phyloP scores from a whole-genome alignment of 805 yeast species.

The Yarrowia deformans region DNA sequence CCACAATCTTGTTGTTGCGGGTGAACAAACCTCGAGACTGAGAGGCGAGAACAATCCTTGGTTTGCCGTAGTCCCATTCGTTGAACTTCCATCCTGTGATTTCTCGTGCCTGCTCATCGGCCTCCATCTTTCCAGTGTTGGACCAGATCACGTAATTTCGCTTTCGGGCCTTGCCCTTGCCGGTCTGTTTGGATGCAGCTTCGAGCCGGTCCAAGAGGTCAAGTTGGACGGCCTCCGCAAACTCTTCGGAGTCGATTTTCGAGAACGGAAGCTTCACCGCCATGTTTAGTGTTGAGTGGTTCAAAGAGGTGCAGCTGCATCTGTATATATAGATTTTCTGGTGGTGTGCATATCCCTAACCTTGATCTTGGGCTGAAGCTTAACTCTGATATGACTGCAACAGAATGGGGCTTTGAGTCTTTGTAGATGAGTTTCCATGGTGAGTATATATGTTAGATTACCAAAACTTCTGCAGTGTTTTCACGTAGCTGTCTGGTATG shows the following conservation, averaged over 20 bases:
- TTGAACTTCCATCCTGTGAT: slow-evolving; percentile 75
- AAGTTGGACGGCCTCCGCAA: neutral
- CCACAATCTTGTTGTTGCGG: slow-evolving; percentile 57
- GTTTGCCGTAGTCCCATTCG: slow-evolving; percentile 83
- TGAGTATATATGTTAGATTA: too few relatives aligned
- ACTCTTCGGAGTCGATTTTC: slow-evolving; percentile 24
- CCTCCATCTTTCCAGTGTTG: slow-evolving; percentile 11
- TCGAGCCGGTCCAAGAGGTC: neutral
- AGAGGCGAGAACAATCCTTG: slow-evolving; percentile 64
- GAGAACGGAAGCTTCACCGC: slow-evolving; percentile 12
- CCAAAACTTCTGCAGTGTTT: too few relatives aligned
- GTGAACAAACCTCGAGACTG: slow-evolving; percentile 84
- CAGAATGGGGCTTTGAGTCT: too few relatives aligned
- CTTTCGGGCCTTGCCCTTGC: slow-evolving; percentile 26
- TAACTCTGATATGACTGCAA: neutral
- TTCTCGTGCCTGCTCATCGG: slow-evolving; percentile 31
- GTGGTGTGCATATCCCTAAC: slow-evolving; percentile 26
- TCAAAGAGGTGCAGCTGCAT: too few relatives aligned
- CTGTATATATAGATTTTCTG: slow-evolving; percentile 4
- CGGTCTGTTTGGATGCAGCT: neutral
- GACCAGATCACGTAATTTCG: slow-evolving; percentile 4
- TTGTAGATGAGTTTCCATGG: too few relatives aligned
- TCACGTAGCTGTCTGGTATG: too few relatives aligned
- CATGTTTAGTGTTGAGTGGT: neutral
- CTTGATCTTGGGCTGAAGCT: slow-evolving; percentile 8